Evolutionary conservation across 2,329 filamentous ascomycete genomes (phyloP).

Genomic region (Geosmithia morbida): DNA sequence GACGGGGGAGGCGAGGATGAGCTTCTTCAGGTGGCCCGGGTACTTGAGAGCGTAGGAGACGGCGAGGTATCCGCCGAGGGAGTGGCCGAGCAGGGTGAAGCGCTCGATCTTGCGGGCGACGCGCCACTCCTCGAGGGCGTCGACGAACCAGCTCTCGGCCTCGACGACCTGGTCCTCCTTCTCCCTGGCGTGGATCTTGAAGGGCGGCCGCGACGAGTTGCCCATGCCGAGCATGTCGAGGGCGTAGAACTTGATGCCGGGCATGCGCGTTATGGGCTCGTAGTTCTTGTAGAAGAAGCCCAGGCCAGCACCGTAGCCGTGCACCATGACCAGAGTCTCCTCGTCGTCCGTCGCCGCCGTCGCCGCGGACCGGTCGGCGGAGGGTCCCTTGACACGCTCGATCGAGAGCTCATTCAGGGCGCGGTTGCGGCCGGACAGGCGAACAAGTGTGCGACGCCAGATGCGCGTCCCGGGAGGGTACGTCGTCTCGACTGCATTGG

Average conservation of each 20-base stretch:
- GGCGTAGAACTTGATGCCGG: conserved; percentile 81
- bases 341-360: conserved; percentile 46
- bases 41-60: conserved; percentile 95
- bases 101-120: conserved; percentile 76
- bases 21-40: conserved; percentile 84
- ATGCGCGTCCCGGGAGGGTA: conserved; percentile 76
- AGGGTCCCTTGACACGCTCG: conserved; percentile 51
- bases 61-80: conserved; percentile 85
- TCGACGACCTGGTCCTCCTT: conserved; percentile 69
- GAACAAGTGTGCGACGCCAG: conserved; percentile 78
- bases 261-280: conserved; percentile 63
- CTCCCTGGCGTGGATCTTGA: conserved; percentile 74
- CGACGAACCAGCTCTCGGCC: conserved; percentile 91
- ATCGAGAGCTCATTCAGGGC: conserved; percentile 88
- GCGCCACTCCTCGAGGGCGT: conserved; percentile 93
- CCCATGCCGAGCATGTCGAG: conserved; percentile 96
- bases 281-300: conserved; percentile 99
- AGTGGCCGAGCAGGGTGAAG: conserved; percentile 89
- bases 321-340: conserved; percentile 86
- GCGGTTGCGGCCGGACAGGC: conserved; percentile 72
- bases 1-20: conserved; percentile 88
- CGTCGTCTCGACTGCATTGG: conserved; percentile 25
- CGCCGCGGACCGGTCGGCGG: too few species aligned
- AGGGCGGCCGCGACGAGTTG: conserved; percentile 68
- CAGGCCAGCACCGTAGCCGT: conserved; percentile 90